phyloP scores from a whole-genome alignment of 2,329 filamentous ascomycete genomes.

The Sarocladium kiliense region DNA sequence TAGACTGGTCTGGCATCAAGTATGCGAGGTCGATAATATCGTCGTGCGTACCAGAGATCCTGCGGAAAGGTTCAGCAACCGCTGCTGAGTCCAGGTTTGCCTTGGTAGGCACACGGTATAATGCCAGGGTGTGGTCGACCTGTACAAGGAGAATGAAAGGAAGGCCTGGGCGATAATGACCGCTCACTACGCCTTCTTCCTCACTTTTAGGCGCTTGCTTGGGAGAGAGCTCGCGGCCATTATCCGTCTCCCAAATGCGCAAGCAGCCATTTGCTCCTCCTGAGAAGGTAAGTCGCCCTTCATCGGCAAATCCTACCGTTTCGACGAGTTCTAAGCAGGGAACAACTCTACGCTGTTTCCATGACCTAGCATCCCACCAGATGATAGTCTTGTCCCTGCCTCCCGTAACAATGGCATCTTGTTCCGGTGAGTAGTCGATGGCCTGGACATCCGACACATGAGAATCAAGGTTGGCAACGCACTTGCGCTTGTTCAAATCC shows the following conservation, averaged over 20 bases:
- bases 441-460: slow-evolving; percentile 93
- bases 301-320: slow-evolving; percentile 70
- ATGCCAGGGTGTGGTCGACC: slow-evolving; percentile 78
- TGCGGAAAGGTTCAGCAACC: slow-evolving; percentile 52
- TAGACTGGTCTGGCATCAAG: slow-evolving; percentile 70
- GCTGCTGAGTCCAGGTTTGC: slow-evolving; percentile 23
- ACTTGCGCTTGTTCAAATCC: slow-evolving; percentile 80
- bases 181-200: slow-evolving; percentile 64
- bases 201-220: slow-evolving; percentile 61
- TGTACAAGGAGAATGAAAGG: slow-evolving; percentile 77
- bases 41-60: slow-evolving; percentile 94
- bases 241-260: slow-evolving; percentile 75
- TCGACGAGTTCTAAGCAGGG: slow-evolving; percentile 85
- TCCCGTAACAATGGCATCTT: slow-evolving; percentile 74
- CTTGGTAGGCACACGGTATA: slow-evolving; percentile 54
- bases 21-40: slow-evolving; percentile 95
- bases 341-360: slow-evolving; percentile 76
- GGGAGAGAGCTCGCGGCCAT: slow-evolving; percentile 71
- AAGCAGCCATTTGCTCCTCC: slow-evolving; percentile 80
- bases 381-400: slow-evolving; percentile 92
- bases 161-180: slow-evolving; percentile 60
- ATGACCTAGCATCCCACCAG: slow-evolving; percentile 81
- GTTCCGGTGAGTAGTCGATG: slow-evolving; percentile 71
- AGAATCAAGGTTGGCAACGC: slow-evolving; percentile 74
- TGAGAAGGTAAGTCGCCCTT: slow-evolving; percentile 70